These are phyloP conservation scores for Rhamnella rubrinervis DNA, from an alignment of 331 rosid species.

Conservation along the genomic window DNA sequence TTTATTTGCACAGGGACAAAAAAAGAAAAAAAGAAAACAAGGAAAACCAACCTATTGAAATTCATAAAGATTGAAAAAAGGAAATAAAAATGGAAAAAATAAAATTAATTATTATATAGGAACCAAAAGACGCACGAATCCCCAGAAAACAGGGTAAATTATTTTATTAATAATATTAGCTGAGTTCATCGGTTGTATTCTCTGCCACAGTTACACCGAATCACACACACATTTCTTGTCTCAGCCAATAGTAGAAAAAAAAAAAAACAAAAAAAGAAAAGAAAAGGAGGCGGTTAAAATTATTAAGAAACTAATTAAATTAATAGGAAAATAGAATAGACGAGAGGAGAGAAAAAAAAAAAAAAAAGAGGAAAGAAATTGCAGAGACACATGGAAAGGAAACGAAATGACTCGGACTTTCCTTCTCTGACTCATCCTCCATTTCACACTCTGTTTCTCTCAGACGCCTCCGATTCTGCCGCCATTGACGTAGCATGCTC, in stretches of 20 bases:
- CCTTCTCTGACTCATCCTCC: conserved; percentile 16
- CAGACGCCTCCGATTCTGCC: conserved; percentile 13
- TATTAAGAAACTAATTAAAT: neutral
- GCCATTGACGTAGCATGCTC: conserved; percentile 26
- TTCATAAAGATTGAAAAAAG: neutral
- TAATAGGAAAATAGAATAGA: neutral
- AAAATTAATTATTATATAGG: neutral
- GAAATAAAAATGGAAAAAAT: neutral
- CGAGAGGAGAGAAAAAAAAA: neutral
- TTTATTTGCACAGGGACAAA: too few species aligned
- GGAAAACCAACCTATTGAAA: too few species aligned
- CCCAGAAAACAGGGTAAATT: neutral
- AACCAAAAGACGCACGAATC: conserved; percentile 17
- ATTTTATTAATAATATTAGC: neutral
- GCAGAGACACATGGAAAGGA: conserved; percentile 38
- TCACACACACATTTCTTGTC: neutral
- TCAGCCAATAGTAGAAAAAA: neutral
- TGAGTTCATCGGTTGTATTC: neutral
- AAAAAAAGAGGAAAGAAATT: conserved; percentile 4
- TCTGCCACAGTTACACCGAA: conserved; percentile 2
- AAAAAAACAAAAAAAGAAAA: too few species aligned
- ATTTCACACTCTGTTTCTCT: conserved; percentile 10
- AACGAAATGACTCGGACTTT: conserved; percentile 44
- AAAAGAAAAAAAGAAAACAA: too few species aligned
- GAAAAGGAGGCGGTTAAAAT: neutral